phyloP scores from a whole-genome alignment of 495 filamentous ascomycete genomes.

The Usnea hakonensis region DNA sequence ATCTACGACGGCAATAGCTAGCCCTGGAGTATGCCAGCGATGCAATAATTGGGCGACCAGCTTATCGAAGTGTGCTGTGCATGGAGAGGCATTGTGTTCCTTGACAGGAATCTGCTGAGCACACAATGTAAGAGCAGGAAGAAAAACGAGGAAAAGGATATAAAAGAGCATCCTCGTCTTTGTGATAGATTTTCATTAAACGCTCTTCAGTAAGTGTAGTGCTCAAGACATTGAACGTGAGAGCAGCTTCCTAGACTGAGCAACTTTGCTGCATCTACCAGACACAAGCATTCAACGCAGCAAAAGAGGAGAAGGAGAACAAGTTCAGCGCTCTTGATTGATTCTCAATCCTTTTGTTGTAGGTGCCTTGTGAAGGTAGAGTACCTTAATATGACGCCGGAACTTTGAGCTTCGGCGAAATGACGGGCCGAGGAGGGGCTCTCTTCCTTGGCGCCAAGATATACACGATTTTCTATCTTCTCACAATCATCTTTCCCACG shows the following conservation, averaged over 20 bases:
- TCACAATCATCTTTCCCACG: too few relatives aligned
- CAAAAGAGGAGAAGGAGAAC: too few relatives aligned
- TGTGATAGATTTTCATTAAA: neutral
- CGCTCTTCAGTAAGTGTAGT: neutral
- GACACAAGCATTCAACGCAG: too few relatives aligned
- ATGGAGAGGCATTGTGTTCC: conserved; percentile 15
- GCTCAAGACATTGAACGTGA: neutral
- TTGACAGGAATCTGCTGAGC: neutral
- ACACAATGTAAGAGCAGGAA: neutral
- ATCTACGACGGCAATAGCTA: conserved; percentile 41
- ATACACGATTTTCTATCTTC: too few relatives aligned
- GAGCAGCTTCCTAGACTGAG: neutral
- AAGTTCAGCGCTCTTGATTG: too few relatives aligned
- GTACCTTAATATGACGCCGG: too few relatives aligned
- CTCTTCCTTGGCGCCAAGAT: too few relatives aligned
- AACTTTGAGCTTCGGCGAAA: too few relatives aligned
- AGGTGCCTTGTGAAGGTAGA: too few relatives aligned
- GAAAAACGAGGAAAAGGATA: neutral
- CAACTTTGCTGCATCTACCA: too few relatives aligned
- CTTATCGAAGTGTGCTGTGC: conserved; percentile 29
- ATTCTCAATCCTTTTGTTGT: too few relatives aligned
- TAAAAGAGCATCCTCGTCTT: neutral
- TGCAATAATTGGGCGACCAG: conserved; percentile 30
- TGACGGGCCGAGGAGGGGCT: too few relatives aligned
- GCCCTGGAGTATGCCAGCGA: conserved; percentile 39